A percentile compares a stretch with the other conserved stretches of the same genome.
Conservation (phyloP, 345 rosid species). For the Eucalyptus tenuipes region DNA sequence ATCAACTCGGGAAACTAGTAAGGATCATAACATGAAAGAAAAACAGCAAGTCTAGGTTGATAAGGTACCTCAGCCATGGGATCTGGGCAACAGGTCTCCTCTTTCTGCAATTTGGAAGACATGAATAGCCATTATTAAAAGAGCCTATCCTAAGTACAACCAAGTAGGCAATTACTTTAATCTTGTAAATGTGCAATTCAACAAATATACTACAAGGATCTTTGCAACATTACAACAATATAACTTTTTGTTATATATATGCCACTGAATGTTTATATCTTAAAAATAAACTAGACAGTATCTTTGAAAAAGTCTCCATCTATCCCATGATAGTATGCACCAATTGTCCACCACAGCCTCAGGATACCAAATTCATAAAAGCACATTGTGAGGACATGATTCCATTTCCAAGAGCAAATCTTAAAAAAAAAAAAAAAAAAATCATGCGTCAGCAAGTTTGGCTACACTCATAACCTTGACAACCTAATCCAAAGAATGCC, state of each 20-base stretch:
- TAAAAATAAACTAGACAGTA: not conserved
- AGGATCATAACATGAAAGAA: not conserved
- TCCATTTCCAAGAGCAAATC: not conserved
- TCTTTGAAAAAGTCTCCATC: not conserved
- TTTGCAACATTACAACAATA: not conserved
- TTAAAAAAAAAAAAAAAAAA: not conserved
- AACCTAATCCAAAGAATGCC: not conserved
- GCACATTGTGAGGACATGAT: not conserved
- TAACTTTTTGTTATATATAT: not conserved
- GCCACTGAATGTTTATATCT: not conserved
- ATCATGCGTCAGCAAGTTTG: not conserved
- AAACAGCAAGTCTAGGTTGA: not conserved
- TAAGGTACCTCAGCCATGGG: slow-evolving; percentile 57
- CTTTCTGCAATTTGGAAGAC: slow-evolving; percentile 27
- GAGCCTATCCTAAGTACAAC: not conserved
- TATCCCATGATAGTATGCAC: not conserved
- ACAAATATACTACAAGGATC: not conserved
- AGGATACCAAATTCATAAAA: not conserved
- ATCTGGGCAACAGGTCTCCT: slow-evolving; percentile 43
- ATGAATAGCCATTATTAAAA: not conserved
- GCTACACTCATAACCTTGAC: not conserved
- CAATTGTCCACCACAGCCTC: not conserved
- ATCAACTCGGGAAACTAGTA: not conserved
- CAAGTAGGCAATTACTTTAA: not conserved
- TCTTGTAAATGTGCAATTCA: not conserved